Base-by-base conservation (phyloP, 768 basidiomycete genomes). In the Podaxis sp. region DNA sequence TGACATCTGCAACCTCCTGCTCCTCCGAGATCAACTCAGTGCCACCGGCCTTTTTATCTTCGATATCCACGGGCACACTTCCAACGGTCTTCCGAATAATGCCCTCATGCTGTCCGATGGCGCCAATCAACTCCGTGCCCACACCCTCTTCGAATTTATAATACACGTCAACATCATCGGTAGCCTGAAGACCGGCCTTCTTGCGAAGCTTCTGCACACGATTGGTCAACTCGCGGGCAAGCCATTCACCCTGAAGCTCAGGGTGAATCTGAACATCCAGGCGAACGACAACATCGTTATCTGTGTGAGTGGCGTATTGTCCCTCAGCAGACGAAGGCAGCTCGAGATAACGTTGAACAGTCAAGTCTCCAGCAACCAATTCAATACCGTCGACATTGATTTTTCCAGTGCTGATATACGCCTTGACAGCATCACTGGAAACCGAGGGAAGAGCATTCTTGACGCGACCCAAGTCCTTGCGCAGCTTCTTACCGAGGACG, bases 171-270 rank as follows among this genome's bases (percentile, higher is more conserved):
- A 98, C 87, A 71, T 97, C 93, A 72, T 99, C 97, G 6, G 95
- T 95, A 20, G 96, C 90, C 75, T 95, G 94, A 66, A 99, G 80
- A 13, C 95, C 95, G 1, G 95, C 95, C 75, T 95, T 94, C 80
- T 99, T 99, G 68, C 97, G 84, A 64, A 98, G 79, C 73, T 93
- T 94, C 78, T 99, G 97, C 48, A 98, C 89, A 58, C 96, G 89
- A 67, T 95, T 96, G 66, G 91, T 90, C 66, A 98, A 75, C 74
- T 96, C 93, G 50, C 97, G 86, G 51, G 93, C 89, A 26, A 95
- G 81, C 81, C 93, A 95, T 78, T 98, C 92, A 56, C 86, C 81
- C 73, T 89, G 86, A 49, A 99, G 83, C 65, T 98, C 94, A 0
- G 90, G 83, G 69, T 97, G 92, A 51, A 90, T 83, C 72, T 90